Evolutionary conservation across 2,329 filamentous ascomycete genomes (phyloP), one percentile per base, ranked within the genome.

Genomic region (Cytospora piceae): DNA sequence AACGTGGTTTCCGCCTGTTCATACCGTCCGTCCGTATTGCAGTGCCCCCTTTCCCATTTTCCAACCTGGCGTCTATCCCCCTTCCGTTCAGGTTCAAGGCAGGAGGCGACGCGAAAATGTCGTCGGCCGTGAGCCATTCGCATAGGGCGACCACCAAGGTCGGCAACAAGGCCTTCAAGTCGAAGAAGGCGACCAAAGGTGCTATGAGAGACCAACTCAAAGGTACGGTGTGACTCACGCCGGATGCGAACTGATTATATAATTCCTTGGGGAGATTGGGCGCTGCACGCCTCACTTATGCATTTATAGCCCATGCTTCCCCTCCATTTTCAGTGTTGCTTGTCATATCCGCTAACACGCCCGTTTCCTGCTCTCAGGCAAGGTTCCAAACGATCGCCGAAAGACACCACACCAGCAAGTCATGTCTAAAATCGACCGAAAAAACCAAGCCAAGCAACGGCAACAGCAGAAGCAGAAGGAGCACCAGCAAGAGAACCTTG

Each of bases 351-450:
- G n/a, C 65, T 64, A 58, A 65, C 32, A 22, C 27, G 27, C 24
- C n/a, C 17, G 37, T 57, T 60, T 34, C 20, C 46, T 37, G 22
- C 27, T 42, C 65, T 46, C 68, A 95, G 92, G 94, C 75, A 95
- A 95, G 78, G 85, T 94, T 58, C 89, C 83, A 63, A 81, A 87
- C 73, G 91, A 96, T 74, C 87, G 85, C 72, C 88, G 94, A 74
- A 96, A 92, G 78, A 97, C 94, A 20, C 92, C 92, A 63, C 93
- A 97, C 77, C 95, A 99, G 77, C 93, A 97, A 80, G 87, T 97
- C 80, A 94, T 97, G 92, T 96, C 93, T 66, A 99, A 98, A 80
- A 86, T 99, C 77, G 93, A 97, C 78, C 90, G 95, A 67, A 89
- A 93, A 72, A 98, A 99, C 78, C 93, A 96, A 81, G 92, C 93